Percentiles rank a stretch among this genome's conserved stretches.
phyloP scores from a whole-genome alignment of 176 grass and related monocot genomes.

The Avena eriantha region DNA sequence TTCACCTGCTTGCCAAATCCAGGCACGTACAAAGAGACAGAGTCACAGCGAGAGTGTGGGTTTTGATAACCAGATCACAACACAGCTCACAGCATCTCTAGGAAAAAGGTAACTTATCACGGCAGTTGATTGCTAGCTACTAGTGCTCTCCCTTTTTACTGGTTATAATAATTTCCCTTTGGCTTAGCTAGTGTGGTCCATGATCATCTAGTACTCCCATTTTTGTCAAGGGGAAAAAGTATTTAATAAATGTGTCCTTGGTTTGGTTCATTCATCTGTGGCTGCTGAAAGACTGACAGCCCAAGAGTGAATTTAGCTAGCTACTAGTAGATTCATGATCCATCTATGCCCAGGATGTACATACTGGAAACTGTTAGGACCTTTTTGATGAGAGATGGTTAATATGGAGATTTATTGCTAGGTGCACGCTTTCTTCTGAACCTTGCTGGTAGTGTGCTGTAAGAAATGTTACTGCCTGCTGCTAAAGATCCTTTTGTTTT shows the following conservation, averaged over 20 bases:
- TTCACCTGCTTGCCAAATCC: constrained; percentile 36
- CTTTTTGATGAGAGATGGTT: background rate
- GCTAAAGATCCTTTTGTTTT: too few species aligned
- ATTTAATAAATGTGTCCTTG: background rate
- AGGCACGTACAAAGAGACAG: background rate
- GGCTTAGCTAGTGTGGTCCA: constrained; percentile 37
- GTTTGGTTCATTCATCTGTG: constrained; percentile 1
- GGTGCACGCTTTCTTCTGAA: background rate
- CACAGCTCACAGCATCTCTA: background rate
- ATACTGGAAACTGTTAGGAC: background rate
- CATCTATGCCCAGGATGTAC: background rate
- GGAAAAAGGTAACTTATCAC: constrained; percentile 17
- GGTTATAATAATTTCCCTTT: background rate
- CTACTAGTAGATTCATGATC: background rate
- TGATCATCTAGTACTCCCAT: background rate
- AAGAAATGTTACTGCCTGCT: background rate
- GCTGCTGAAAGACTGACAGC: too few species aligned
- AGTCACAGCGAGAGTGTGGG: too few species aligned
- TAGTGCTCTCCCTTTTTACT: background rate
- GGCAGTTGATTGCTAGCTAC: background rate
- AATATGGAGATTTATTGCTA: constrained; percentile 26
- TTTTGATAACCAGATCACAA: constrained; percentile 44
- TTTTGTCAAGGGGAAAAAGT: constrained; percentile 10
- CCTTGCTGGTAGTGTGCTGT: background rate
- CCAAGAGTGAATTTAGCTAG: background rate